phyloP scores from a whole-genome alignment of 352 stramenopile species.

The Blastocystis sp. region DNA sequence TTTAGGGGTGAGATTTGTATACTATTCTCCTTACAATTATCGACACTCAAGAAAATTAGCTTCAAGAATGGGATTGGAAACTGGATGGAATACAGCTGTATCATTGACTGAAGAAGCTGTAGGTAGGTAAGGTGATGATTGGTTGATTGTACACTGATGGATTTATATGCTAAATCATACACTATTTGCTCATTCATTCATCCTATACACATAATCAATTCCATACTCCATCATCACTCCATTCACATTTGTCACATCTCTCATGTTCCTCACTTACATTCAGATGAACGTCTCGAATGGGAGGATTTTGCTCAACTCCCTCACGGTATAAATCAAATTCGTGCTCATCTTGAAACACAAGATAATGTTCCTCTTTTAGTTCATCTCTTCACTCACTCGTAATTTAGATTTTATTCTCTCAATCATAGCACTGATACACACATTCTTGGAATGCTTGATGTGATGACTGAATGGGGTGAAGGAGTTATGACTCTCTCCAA shows the following conservation, averaged over 20 bases:
- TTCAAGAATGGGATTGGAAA: conserved; percentile 97
- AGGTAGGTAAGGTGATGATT: not conserved
- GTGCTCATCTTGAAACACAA: conserved; percentile 86
- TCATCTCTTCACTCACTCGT: conserved; percentile 92
- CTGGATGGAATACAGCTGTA: conserved; percentile 97
- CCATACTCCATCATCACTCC: no score
- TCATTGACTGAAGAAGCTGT: conserved; percentile 77
- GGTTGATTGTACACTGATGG: no score
- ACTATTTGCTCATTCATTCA: no score
- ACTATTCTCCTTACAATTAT: conserved; percentile 98
- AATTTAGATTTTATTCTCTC: not conserved
- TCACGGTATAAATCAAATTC: conserved; percentile 91
- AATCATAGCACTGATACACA: not conserved
- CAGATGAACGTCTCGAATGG: conserved; percentile 65
- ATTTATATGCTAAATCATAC: no score
- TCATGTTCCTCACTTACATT: no score
- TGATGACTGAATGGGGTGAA: conserved; percentile 57
- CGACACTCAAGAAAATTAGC: conserved; percentile 90
- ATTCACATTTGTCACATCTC: no score
- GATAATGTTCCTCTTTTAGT: conserved; percentile 97
- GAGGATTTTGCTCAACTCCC: conserved; percentile 81
- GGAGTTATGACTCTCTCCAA: conserved; percentile 25
- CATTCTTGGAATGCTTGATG: conserved; percentile 7
- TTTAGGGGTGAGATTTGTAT: conserved; percentile 93
- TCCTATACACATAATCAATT: no score